Evolutionary conservation across 352 stramenopile species (phyloP).

Genomic region (Globisporangium heterothallicum): DNA sequence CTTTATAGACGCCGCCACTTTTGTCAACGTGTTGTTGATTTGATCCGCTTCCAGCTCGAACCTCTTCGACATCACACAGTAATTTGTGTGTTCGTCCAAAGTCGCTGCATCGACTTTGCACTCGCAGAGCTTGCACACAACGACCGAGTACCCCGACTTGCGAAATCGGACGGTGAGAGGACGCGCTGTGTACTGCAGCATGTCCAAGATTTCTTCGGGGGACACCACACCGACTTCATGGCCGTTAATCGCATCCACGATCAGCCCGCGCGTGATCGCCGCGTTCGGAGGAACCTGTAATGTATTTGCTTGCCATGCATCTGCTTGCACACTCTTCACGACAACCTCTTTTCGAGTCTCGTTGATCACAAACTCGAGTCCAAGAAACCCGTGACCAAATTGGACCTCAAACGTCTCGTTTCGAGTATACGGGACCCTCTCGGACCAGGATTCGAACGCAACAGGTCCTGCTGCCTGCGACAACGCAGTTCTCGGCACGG

Average conservation of each 20-base stretch:
- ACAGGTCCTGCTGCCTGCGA: neutral
- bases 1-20: slow-evolving; percentile 53
- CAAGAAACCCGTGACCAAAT: slow-evolving; percentile 67
- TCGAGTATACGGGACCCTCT: neutral
- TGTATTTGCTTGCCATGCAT: slow-evolving; percentile 26
- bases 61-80: slow-evolving; percentile 69
- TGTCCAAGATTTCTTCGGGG: slow-evolving; percentile 54
- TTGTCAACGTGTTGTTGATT: slow-evolving; percentile 61
- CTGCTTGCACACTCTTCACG: slow-evolving; percentile 50
- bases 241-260: slow-evolving; percentile 65
- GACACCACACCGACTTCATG: slow-evolving; percentile 22
- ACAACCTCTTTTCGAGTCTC: slow-evolving; percentile 43
- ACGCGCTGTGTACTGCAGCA: slow-evolving; percentile 52
- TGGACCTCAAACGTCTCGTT: slow-evolving; percentile 63
- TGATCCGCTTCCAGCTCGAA: slow-evolving; percentile 74
- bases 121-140: slow-evolving; percentile 83
- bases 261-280: slow-evolving; percentile 42
- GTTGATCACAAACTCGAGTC: slow-evolving; percentile 68
- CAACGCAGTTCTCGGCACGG: too few relatives aligned
- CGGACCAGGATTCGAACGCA: neutral
- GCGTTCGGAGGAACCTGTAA: slow-evolving; percentile 36
- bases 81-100: slow-evolving; percentile 76
- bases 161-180: slow-evolving; percentile 65
- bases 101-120: slow-evolving; percentile 55
- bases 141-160: slow-evolving; percentile 27